These are phyloP conservation scores for Morella rubra DNA, from an alignment of 306 rosid genomes.

Conservation along the genomic window DNA sequence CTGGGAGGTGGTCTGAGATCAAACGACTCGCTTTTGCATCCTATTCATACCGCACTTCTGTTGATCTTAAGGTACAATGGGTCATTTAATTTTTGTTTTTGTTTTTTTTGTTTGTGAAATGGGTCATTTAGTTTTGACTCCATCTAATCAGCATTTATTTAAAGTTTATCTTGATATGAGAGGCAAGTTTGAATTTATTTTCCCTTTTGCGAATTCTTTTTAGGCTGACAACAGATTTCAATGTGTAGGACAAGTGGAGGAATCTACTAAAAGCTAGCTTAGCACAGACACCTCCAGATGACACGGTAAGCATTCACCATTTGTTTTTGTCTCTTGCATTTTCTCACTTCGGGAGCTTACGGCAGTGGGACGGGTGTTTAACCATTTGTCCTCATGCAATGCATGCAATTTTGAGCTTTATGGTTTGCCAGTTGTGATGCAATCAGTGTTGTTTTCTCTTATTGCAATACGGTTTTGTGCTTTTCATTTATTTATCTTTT, in stretches of 20 bases:
- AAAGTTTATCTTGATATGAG: background rate
- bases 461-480: background rate
- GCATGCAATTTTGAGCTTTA: slow-evolving; percentile 16
- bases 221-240: slow-evolving; percentile 26
- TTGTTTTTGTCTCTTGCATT: background rate
- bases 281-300: slow-evolving; percentile 70
- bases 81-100: background rate
- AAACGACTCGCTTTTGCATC: slow-evolving; percentile 86
- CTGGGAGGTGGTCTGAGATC: slow-evolving; percentile 99
- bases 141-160: background rate
- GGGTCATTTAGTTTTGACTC: slow-evolving; percentile 1
- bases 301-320: slow-evolving; percentile 52
- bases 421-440: slow-evolving; percentile 18
- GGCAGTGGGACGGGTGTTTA: slow-evolving; percentile 15
- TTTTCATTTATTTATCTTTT: no score
- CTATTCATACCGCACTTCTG: slow-evolving; percentile 87
- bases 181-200: slow-evolving; percentile 4
- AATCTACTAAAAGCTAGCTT: slow-evolving; percentile 91
- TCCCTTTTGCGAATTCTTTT: background rate
- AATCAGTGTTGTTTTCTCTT: background rate
- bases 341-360: background rate
- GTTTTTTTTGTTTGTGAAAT: background rate
- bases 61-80: slow-evolving; percentile 82
- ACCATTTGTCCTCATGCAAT: background rate
- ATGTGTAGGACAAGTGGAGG: slow-evolving; percentile 97